Conservation (phyloP, 306 rosid species). For the Canavalia gladiata region DNA sequence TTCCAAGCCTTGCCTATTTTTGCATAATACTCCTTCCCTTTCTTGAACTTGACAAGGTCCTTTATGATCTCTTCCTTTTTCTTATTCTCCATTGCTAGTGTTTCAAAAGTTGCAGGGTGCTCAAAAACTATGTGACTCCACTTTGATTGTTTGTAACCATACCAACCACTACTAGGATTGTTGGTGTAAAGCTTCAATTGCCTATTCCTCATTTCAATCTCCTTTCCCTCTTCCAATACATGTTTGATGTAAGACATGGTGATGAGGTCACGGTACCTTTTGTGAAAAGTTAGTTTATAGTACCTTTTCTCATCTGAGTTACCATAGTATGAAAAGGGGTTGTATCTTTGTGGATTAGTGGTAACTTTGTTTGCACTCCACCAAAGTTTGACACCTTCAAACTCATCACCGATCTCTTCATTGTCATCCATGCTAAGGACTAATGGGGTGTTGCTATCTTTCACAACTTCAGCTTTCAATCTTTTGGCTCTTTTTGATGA, state of each 20-base stretch:
- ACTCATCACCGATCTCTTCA: constrained; percentile 63
- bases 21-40: constrained; percentile 64
- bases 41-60: constrained; percentile 58
- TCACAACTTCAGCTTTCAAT: constrained; percentile 61
- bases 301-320: constrained; percentile 44
- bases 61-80: constrained; percentile 61
- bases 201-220: constrained; percentile 43
- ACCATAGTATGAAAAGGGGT: constrained; percentile 36
- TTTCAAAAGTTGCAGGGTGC: constrained; percentile 66
- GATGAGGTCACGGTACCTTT: constrained; percentile 43
- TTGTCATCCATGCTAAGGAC: constrained; percentile 64
- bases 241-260: constrained; percentile 52
- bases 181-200: constrained; percentile 63
- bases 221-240: constrained; percentile 48
- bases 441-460: constrained; percentile 50
- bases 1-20: constrained; percentile 81
- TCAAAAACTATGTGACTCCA: constrained; percentile 70
- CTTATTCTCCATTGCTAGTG: constrained; percentile 61
- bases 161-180: constrained; percentile 49
- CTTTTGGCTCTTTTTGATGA: constrained; percentile 55
- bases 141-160: constrained; percentile 17
- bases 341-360: neutral
- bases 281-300: constrained; percentile 58
- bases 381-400: constrained; percentile 54
- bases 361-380: constrained; percentile 49